Conservation (phyloP, 2,329 filamentous ascomycete genomes). For the Thyridium curvatum region DNA sequence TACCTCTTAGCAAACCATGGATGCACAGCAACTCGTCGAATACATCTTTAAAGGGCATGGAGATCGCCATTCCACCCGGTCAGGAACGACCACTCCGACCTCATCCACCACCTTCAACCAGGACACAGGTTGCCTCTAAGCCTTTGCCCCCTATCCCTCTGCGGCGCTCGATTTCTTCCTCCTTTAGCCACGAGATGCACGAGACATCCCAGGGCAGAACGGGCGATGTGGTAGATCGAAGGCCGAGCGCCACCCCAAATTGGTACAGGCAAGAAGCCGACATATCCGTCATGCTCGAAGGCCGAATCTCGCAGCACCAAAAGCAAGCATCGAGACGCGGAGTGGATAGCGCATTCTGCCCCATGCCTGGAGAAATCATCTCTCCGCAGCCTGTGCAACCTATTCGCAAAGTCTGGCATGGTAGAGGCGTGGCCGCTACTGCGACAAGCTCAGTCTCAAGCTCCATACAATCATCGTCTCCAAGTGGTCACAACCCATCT, state of each 20-base stretch:
- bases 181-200: constrained; percentile 13
- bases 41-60: constrained; percentile 10
- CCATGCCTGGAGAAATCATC: constrained; percentile 1
- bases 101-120: constrained; percentile 5
- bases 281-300: constrained; percentile 3
- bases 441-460: constrained; percentile 1
- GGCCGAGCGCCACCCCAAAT: background rate
- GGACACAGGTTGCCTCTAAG: constrained; percentile 11
- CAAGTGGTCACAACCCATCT: constrained; percentile 22
- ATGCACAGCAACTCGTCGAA: constrained; percentile 5
- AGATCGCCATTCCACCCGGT: constrained; percentile 11
- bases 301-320: background rate
- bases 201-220: constrained; percentile 9
- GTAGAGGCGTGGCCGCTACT: constrained; percentile 7
- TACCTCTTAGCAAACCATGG: constrained; percentile 1
- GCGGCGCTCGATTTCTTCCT: constrained; percentile 9
- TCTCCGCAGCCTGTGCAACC: constrained; percentile 12
- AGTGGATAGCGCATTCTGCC: background rate
- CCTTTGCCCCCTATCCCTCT: constrained; percentile 17
- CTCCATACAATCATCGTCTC: constrained; percentile 10
- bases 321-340: background rate
- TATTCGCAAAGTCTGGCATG: constrained; percentile 10
- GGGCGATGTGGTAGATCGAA: constrained; percentile 4
- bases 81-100: constrained; percentile 8
- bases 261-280: constrained; percentile 6